These are phyloP conservation scores for Ophiostoma piceae DNA, from an alignment of 2,329 filamentous ascomycete species.

Conservation along the genomic window DNA sequence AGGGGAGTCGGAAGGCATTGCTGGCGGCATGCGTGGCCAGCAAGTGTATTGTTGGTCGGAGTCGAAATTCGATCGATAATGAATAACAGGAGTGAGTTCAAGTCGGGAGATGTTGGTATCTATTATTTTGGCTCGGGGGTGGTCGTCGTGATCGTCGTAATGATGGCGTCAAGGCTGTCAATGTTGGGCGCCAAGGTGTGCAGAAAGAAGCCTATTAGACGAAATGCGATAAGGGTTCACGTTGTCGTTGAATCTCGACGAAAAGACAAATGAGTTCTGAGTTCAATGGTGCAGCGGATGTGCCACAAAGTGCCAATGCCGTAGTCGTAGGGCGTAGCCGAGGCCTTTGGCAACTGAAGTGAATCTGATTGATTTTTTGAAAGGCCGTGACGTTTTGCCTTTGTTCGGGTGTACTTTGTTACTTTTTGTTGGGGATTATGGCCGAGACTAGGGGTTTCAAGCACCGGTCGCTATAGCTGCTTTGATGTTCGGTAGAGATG, in stretches of 20 bases:
- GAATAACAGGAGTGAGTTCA: background rate
- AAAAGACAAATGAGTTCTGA: background rate
- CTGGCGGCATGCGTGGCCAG: background rate
- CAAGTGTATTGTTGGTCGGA: background rate
- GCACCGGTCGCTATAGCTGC: background rate
- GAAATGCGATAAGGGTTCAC: background rate
- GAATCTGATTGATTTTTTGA: background rate
- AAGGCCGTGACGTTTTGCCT: background rate
- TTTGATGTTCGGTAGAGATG: background rate
- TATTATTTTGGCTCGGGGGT: background rate
- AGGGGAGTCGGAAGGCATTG: conserved; percentile 6
- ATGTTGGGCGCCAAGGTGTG: conserved; percentile 4
- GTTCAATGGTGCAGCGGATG: background rate
- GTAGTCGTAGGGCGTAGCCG: background rate
- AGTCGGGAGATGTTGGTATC: background rate
- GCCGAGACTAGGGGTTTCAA: background rate
- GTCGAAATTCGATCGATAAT: background rate
- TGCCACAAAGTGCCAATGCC: background rate
- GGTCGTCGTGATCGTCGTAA: background rate
- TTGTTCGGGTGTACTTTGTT: conserved; percentile 7
- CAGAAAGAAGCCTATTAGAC: background rate
- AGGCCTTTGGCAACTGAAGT: background rate
- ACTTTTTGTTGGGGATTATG: background rate
- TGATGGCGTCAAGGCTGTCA: background rate
- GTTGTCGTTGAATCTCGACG: background rate